A percentile compares a stretch with the other conserved stretches of the same genome.
Evolutionary conservation across 2,329 filamentous ascomycete species (phyloP).

Genomic region (Aspergillus udagawae): DNA sequence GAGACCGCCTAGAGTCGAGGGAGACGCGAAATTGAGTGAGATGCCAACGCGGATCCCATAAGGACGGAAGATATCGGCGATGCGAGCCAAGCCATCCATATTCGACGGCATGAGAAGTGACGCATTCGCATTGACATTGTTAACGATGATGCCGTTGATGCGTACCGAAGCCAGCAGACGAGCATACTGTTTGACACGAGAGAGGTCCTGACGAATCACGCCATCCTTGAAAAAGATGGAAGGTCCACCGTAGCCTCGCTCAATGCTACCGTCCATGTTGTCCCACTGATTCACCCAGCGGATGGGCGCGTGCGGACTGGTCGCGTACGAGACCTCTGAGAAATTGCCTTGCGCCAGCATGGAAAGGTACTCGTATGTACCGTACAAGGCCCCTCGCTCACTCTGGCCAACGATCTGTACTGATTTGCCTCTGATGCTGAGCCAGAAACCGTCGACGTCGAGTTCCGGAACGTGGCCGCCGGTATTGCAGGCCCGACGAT

Average conservation of each 20-base stretch:
- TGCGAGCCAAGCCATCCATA: slow-evolving; percentile 56
- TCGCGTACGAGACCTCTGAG: slow-evolving; percentile 44
- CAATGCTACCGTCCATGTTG: slow-evolving; percentile 63
- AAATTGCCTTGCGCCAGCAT: slow-evolving; percentile 59
- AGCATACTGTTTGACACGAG: slow-evolving; percentile 59
- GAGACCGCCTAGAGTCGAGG: slow-evolving; percentile 53
- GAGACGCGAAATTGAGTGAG: slow-evolving; percentile 66
- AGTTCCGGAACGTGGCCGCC: slow-evolving; percentile 21
- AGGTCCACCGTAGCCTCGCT: slow-evolving; percentile 63
- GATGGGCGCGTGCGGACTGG: slow-evolving; percentile 58
- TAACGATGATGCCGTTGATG: slow-evolving; percentile 64
- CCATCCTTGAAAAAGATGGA: slow-evolving; percentile 66
- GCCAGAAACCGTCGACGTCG: slow-evolving; percentile 53
- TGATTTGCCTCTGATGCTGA: slow-evolving; percentile 45
- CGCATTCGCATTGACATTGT: slow-evolving; percentile 69
- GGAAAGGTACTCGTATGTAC: slow-evolving; percentile 65
- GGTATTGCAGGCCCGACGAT: slow-evolving; percentile 20
- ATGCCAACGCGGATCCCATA: slow-evolving; percentile 64
- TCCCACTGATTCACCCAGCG: slow-evolving; percentile 73
- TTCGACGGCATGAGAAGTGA: slow-evolving; percentile 54
- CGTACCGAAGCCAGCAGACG: slow-evolving; percentile 63
- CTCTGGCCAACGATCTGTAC: slow-evolving; percentile 62
- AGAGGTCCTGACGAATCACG: slow-evolving; percentile 53
- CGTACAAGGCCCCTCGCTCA: slow-evolving; percentile 65
- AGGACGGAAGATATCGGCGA: slow-evolving; percentile 63